Conservation (phyloP, 306 rosid species). For the Glycyrrhiza uralensis region DNA sequence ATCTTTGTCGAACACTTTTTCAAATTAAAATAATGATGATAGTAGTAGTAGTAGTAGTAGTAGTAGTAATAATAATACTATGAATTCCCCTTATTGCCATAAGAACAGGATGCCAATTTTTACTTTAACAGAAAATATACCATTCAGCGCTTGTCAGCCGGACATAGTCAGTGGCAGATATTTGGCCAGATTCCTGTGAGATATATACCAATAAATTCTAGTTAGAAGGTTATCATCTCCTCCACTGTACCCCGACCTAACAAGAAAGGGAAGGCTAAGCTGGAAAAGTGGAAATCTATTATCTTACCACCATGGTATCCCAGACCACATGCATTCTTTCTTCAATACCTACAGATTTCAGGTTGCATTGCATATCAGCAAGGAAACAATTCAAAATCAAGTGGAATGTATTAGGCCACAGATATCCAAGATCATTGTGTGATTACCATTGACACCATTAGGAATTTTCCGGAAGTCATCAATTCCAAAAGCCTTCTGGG, state of each 20-base stretch:
- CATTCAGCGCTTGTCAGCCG: constrained; percentile 84
- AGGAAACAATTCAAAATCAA: constrained; percentile 25
- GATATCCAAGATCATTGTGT: background rate
- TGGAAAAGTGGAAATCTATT: constrained; percentile 16
- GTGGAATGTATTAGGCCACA: constrained; percentile 7
- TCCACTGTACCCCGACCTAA: background rate
- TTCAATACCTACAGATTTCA: constrained; percentile 66
- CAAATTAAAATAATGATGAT: background rate
- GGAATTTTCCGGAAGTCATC: constrained; percentile 91
- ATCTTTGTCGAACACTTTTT: constrained; percentile 9
- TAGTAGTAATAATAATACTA: too few species aligned
- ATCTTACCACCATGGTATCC: constrained; percentile 93
- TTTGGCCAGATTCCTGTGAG: constrained; percentile 87
- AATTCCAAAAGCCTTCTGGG: constrained; percentile 83
- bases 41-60: too few species aligned
- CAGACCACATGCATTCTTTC: constrained; percentile 95
- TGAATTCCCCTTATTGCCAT: background rate
- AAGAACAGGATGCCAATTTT: background rate
- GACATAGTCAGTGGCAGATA: constrained; percentile 78
- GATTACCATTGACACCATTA: constrained; percentile 91
- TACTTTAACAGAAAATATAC: constrained; percentile 39
- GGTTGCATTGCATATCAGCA: constrained; percentile 19
- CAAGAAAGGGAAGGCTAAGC: background rate
- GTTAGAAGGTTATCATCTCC: constrained; percentile 20
- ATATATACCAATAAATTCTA: constrained; percentile 3